A percentile compares a stretch with the other conserved stretches of the same genome.
phyloP scores from a whole-genome alignment of 768 basidiomycete genomes.

The Dentipellis fragilis region DNA sequence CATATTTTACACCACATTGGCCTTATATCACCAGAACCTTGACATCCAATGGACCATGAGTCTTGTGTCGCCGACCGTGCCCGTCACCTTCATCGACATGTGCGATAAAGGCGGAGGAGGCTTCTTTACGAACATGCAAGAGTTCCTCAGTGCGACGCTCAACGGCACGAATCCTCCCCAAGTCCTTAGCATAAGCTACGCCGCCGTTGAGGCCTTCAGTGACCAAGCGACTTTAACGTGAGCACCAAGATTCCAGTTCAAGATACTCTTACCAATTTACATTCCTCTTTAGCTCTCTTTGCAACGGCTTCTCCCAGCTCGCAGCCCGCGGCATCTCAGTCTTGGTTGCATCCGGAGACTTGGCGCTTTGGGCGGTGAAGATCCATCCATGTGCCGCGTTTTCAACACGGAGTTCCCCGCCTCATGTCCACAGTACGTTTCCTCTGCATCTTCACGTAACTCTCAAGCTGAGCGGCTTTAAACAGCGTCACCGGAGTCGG shows the following conservation, averaged over 20 bases:
- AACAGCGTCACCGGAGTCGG: not conserved
- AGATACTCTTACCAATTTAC: too few species aligned
- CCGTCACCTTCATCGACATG: slow-evolving; percentile 16
- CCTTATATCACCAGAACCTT: slow-evolving; percentile 17
- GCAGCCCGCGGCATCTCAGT: slow-evolving; percentile 26
- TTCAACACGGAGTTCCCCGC: slow-evolving; percentile 27
- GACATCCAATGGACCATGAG: slow-evolving; percentile 28
- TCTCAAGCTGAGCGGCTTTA: not conserved
- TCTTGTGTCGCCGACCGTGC: slow-evolving; percentile 17
- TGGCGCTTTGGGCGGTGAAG: slow-evolving; percentile 23
- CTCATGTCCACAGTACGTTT: slow-evolving; percentile 24
- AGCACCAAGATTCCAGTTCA: too few species aligned
- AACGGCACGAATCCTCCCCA: too few species aligned
- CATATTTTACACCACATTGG: not conserved
- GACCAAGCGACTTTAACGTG: too few species aligned
- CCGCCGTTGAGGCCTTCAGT: too few species aligned
- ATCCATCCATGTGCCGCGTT: slow-evolving; percentile 14
- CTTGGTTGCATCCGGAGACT: slow-evolving; percentile 28
- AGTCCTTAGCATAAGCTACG: too few species aligned
- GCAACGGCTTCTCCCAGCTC: slow-evolving; percentile 25
- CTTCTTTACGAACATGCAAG: not conserved
- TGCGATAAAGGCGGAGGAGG: slow-evolving; percentile 11
- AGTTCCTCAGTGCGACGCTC: too few species aligned
- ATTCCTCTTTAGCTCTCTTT: slow-evolving; percentile 25
- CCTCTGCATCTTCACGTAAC: not conserved